Percentiles rank a stretch among this genome's conserved stretches.
Conservation (phyloP, 352 stramenopile genomes). For the Phytophthora crassamura region DNA sequence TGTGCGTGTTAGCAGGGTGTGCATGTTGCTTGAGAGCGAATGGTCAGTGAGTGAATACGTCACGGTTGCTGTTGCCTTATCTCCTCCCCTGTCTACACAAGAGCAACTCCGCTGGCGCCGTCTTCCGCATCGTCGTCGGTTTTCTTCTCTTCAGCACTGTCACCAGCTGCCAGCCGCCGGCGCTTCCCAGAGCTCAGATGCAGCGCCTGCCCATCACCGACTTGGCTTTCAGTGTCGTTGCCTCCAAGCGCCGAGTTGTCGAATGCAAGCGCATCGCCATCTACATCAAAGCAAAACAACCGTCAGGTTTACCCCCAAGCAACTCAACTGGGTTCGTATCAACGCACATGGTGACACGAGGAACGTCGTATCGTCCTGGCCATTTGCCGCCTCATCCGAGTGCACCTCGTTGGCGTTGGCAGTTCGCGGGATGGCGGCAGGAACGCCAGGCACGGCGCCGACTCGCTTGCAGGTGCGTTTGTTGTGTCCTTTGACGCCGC, state of each 20-base stretch:
- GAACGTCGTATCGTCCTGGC: conserved; percentile 37
- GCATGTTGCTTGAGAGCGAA: no score
- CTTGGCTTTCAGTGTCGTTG: conserved; percentile 24
- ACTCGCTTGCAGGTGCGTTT: conserved; percentile 83
- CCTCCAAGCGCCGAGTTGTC: conserved; percentile 37
- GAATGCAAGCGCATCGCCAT: conserved; percentile 43
- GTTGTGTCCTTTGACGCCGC: conserved; percentile 85
- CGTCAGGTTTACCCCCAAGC: conserved; percentile 4
- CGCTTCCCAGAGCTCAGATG: conserved; percentile 29
- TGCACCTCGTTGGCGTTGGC: conserved; percentile 14
- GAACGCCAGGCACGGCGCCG: not conserved
- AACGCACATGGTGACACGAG: conserved; percentile 43
- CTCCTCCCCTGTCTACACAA: no score
- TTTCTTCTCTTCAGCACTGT: conserved; percentile 26
- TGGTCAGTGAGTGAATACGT: no score
- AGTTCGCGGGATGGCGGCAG: conserved; percentile 7
- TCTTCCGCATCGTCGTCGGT: conserved; percentile 18
- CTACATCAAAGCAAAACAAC: conserved; percentile 20
- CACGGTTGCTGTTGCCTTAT: no score
- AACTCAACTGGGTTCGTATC: not conserved
- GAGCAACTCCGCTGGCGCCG: conserved; percentile 17
- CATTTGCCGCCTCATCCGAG: conserved; percentile 30
- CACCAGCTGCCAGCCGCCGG: conserved; percentile 22
- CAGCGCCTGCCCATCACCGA: conserved; percentile 22
- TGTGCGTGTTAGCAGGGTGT: no score